A percentile compares a stretch with the other conserved stretches of the same genome.
Conservation (phyloP, 1,139 yeast genomes). For the Candida sp. region DNA sequence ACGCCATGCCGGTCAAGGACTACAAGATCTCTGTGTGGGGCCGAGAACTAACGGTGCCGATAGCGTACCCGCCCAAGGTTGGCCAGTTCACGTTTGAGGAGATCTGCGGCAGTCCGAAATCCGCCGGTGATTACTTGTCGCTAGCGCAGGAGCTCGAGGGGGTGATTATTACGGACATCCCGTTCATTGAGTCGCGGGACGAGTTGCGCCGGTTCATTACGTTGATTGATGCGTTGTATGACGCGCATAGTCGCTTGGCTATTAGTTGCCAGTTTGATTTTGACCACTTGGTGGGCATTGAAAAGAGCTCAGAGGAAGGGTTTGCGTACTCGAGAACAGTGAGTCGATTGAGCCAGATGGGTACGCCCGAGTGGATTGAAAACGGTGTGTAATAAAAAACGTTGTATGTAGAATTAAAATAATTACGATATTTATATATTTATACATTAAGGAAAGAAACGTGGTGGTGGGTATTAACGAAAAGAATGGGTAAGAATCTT, state of each 20-base stretch:
- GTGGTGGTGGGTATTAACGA: neutral
- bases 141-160: conserved; percentile 79
- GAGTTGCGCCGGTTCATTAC: conserved; percentile 90
- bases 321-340: conserved; percentile 97
- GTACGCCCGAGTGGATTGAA: conserved; percentile 91
- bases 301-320: conserved; percentile 82
- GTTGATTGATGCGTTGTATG: conserved; percentile 94
- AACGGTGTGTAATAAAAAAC: conserved; percentile 11
- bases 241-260: conserved; percentile 83
- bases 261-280: conserved; percentile 90
- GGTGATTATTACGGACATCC: conserved; percentile 89
- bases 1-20: conserved; percentile 35
- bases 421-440: neutral
- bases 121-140: conserved; percentile 96
- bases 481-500: neutral
- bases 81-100: conserved; percentile 90
- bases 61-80: conserved; percentile 74
- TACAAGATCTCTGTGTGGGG: conserved; percentile 81
- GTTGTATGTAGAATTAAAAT: too few species aligned
- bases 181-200: conserved; percentile 81
- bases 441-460: neutral
- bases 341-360: conserved; percentile 91
- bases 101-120: conserved; percentile 83
- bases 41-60: conserved; percentile 75
- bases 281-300: conserved; percentile 83